Base-by-base conservation (phyloP, 257 asterid species). In the Solanum medicagineum region DNA sequence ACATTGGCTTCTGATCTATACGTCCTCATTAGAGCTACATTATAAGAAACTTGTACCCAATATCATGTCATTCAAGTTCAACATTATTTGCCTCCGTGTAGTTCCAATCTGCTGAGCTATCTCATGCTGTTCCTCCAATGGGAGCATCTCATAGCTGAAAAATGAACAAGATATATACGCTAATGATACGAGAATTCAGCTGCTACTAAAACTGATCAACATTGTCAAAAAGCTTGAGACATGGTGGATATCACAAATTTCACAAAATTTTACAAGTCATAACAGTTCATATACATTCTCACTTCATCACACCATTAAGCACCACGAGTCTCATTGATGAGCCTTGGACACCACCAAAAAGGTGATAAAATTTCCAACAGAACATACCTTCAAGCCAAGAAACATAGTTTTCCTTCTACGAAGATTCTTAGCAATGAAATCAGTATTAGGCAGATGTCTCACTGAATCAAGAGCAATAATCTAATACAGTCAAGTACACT, bases 61-160 rank as follows among this genome's bases (percentile, higher is more conserved):
- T 84, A 90, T 88, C 66, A 96, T 92, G 89, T 94, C 99, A 59
- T 95, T 96, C 91, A 96, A 88, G 91, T 91, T 96, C 84, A 98
- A 91, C 87, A 95, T 88, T 86, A 96, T 93, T 91, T 93, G 98
- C 54, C 80, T 86, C 51, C 99, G 91, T 2, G 99, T 96, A 6
- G 99, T 96, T 81, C 99, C 99, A 26, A 95, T 90, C 89, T 95
- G 98, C 40, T 94, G 92, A 80, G 98, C 99, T 57, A 95, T 91
- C 68, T 93, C 99, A 9, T 89, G 81, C 90, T 96, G 98, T 85
- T 93, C 95, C 90, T 96, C 99, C 49, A 96, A 90, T 12, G 94
- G 84, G 57, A 96, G 93, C 95, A 94, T 91, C 92, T 95, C 98
- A 82, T 88, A 96, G 87, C 99, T 96, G 95, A 93, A 90, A 84